Conservation (phyloP, 2,329 filamentous ascomycete genomes). For the Colletotrichum gloeosporioides region DNA sequence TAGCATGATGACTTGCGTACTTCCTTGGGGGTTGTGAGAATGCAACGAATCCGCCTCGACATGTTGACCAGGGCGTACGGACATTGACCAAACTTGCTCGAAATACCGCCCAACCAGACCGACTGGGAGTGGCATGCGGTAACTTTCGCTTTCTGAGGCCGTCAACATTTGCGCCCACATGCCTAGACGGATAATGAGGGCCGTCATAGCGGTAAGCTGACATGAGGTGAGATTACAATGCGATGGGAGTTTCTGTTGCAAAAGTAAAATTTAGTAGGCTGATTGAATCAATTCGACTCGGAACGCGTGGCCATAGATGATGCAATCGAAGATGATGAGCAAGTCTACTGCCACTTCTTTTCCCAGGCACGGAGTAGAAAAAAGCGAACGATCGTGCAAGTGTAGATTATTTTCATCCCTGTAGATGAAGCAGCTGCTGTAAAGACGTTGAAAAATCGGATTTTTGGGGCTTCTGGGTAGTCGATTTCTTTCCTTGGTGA, state of each 20-base stretch:
- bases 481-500: no score
- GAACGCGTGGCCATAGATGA: no score
- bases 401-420: no score
- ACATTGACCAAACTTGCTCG: not conserved
- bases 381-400: no score
- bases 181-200: not conserved
- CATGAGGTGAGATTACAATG: not conserved
- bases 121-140: not conserved
- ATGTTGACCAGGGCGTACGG: not conserved
- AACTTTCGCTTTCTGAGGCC: not conserved
- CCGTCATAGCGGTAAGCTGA: not conserved
- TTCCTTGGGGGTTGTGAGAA: not conserved
- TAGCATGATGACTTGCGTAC: not conserved
- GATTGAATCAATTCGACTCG: rapidly evolving
- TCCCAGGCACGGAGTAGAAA: no score
- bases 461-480: no score
- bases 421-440: no score
- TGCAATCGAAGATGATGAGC: no score
- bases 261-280: rapidly evolving
- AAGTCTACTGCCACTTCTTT: no score
- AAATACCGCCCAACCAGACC: not conserved
- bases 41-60: not conserved
- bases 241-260: not conserved
- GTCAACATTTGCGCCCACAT: not conserved
- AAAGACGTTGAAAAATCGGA: no score